Evolutionary conservation across 768 basidiomycete genomes (phyloP).

Genomic region (Cubamyces lactineus): DNA sequence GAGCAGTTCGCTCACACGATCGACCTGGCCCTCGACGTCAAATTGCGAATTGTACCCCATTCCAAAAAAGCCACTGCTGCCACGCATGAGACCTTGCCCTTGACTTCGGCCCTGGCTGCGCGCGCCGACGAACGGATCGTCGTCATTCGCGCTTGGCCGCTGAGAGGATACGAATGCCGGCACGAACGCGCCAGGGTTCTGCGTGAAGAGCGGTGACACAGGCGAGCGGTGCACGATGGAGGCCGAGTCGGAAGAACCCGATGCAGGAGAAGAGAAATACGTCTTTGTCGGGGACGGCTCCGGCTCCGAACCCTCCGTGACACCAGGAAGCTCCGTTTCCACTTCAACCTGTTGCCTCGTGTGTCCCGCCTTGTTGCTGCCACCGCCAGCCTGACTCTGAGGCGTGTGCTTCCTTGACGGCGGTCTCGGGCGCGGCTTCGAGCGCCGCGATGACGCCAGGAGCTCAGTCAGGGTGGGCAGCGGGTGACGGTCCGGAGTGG

Average conservation of each 20-base stretch:
- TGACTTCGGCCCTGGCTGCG: slow-evolving; percentile 6
- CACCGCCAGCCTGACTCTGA: slow-evolving; percentile 1
- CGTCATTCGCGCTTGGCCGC: slow-evolving; percentile 23
- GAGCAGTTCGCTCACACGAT: slow-evolving; percentile 55
- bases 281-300: slow-evolving; percentile 40
- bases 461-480: slow-evolving; percentile 49
- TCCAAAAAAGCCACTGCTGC: slow-evolving; percentile 37
- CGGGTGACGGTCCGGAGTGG: slow-evolving; percentile 34
- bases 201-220: slow-evolving; percentile 40
- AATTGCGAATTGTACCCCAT: slow-evolving; percentile 61
- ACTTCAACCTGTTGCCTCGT: slow-evolving; percentile 4
- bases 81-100: slow-evolving; percentile 20
- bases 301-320: slow-evolving; percentile 9
- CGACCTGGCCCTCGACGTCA: slow-evolving; percentile 57
- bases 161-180: slow-evolving; percentile 45
- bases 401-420: slow-evolving; percentile 32
- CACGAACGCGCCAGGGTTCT: slow-evolving; percentile 39
- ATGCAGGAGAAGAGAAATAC: slow-evolving; percentile 43
- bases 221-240: slow-evolving; percentile 37
- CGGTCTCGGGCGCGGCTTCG: slow-evolving; percentile 36
- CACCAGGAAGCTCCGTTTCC: slow-evolving; percentile 15
- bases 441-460: slow-evolving; percentile 46
- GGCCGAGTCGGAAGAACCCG: slow-evolving; percentile 32
- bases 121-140: slow-evolving; percentile 15
- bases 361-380: not conserved